Conservation (phyloP, 1,284 basidiomycete species). For the Ganoderma boninense region DNA sequence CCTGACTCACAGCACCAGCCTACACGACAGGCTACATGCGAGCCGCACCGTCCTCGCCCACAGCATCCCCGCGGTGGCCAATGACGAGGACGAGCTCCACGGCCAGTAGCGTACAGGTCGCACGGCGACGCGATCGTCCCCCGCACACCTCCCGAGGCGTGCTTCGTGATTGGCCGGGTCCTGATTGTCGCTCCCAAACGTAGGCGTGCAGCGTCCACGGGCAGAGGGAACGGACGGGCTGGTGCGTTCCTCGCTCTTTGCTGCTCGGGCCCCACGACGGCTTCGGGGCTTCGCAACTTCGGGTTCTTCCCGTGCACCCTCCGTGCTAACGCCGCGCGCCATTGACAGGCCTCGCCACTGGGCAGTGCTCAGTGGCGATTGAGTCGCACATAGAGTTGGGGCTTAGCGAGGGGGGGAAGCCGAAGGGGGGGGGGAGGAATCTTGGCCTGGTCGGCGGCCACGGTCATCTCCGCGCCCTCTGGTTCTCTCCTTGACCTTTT, state of each 20-base stretch:
- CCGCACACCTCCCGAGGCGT: neutral
- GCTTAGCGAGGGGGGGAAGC: neutral
- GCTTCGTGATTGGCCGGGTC: slow-evolving; percentile 1
- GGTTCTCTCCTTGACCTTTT: neutral
- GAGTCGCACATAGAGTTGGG: neutral
- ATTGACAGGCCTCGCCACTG: neutral
- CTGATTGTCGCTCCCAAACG: slow-evolving; percentile 5
- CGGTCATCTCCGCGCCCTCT: neutral
- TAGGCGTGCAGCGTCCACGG: neutral
- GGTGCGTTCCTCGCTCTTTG: neutral
- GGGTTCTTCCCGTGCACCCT: neutral
- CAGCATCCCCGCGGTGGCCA: neutral
- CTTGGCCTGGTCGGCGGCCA: neutral
- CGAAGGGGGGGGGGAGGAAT: too few relatives aligned
- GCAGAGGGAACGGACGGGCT: neutral
- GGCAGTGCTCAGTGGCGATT: neutral
- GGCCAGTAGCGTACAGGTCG: neutral
- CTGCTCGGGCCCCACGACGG: neutral
- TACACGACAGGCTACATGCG: neutral
- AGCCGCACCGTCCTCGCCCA: neutral
- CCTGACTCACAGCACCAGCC: neutral
- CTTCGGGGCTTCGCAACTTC: neutral
- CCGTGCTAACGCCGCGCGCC: slow-evolving; percentile 1
- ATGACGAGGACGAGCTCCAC: neutral
- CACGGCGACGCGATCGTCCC: neutral